Conservation (phyloP, 1,139 yeast species). For the Insectozyma bohioensis region DNA sequence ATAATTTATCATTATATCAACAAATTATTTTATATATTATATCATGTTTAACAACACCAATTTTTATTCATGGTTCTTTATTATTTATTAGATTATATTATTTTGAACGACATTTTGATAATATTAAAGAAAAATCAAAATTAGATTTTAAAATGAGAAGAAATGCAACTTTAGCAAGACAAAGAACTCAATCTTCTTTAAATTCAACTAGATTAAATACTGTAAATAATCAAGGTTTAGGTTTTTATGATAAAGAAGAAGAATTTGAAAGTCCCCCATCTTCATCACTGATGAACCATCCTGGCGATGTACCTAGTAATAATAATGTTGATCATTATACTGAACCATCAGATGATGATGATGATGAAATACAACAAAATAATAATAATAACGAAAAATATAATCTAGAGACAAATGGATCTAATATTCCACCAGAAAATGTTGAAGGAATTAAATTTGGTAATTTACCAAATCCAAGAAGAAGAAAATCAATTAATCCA, state of each 20-base stretch:
- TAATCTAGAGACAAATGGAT: no score
- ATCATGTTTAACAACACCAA: constrained; percentile 77
- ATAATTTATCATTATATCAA: constrained; percentile 65
- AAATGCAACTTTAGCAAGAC: constrained; percentile 65
- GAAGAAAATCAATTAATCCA: constrained; percentile 61
- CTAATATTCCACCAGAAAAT: constrained; percentile 2
- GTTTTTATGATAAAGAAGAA: constrained; percentile 16
- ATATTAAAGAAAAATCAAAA: constrained; percentile 73
- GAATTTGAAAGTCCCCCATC: constrained; percentile 12
- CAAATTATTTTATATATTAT: constrained; percentile 65
- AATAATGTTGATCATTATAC: constrained; percentile 31
- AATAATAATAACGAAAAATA: constrained; percentile 22
- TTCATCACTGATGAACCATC: constrained; percentile 8
- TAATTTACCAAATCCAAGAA: constrained; percentile 38
- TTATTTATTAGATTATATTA: constrained; percentile 82
- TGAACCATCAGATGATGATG: constrained; percentile 36
- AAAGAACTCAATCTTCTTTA: constrained; percentile 37
- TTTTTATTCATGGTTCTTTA: constrained; percentile 79
- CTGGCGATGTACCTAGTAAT: constrained; percentile 5
- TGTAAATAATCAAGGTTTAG: constrained; percentile 36
- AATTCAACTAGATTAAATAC: constrained; percentile 39
- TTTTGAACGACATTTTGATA: constrained; percentile 86
- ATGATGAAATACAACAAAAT: constrained; percentile 63
- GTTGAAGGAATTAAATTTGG: constrained; percentile 37
- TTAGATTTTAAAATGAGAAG: constrained; percentile 77